Evolutionary conservation across 345 rosid species (phyloP), one percentile per base, ranked within the genome.

Genomic region (Eucalyptus camaldulensis): DNA sequence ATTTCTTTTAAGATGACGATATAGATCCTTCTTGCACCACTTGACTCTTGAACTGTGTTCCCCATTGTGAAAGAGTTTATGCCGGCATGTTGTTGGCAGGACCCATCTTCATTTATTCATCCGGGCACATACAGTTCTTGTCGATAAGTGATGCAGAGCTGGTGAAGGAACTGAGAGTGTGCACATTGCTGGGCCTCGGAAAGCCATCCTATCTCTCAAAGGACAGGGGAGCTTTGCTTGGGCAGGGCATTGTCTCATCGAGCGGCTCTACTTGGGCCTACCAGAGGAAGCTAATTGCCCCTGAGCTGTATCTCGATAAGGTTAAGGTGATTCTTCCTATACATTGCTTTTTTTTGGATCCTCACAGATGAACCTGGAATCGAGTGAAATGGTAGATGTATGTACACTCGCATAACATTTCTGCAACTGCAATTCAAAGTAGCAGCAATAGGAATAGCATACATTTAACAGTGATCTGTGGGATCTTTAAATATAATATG

Each of bases 271-370:
- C 89, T 10, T 94, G 94, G 95, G 92, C 90, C 25, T 89, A 91
- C 85, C 96, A 89, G 21, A 85, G 94, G 86, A 91, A 90, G 89
- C 91, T 94, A 19, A 92, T 94, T 33, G 92, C 95, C 51, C 95
- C 94, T 19, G 92, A 92, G 51, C 89, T 93, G 54, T 92, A 91
- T 80, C 81, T 90, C 15, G 93, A 93, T 87, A 90, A 90, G 90
- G 93, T 92, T 49, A 93, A 94, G 96, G 97, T 93, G 72, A 44
- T 25, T 53, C 22, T 69, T 69, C 80, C 80, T 31, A 16, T 31
- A 31, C 43, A 69, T 33, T 14, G 4, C 24, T 33, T 22, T 33
- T 69, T 53, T 69, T 69, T 9, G 50, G 50, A 16, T 69, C 44
- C 44, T 33, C 10, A 72, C 25, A 33, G 81, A 17, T 33, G 8